phyloP scores from a whole-genome alignment of 306 rosid genomes.

The Cicer pinnatifidum region DNA sequence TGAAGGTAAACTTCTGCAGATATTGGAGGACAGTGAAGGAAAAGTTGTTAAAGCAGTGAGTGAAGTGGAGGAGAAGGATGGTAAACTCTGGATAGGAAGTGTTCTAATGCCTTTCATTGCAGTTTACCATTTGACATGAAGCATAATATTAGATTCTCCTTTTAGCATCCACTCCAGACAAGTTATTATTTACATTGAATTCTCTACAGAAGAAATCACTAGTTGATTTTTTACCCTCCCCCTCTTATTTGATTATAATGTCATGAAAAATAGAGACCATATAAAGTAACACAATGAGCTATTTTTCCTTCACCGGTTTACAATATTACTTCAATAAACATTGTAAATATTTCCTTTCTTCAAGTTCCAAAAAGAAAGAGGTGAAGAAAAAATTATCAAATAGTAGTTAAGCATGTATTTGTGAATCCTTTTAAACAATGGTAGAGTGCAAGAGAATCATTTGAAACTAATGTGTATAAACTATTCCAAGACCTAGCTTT shows the following conservation, averaged over 20 bases:
- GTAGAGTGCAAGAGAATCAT: too few species aligned
- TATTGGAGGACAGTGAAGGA: constrained; percentile 72
- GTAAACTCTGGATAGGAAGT: constrained; percentile 87
- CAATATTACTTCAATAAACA: neutral
- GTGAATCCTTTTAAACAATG: too few species aligned
- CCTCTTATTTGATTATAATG: neutral
- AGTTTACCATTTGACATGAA: constrained; percentile 62
- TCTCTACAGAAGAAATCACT: neutral
- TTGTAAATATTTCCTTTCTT: neutral
- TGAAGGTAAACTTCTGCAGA: constrained; percentile 69
- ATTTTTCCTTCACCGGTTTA: neutral
- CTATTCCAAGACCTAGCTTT: too few species aligned
- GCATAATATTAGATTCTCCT: neutral
- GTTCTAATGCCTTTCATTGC: constrained; percentile 78
- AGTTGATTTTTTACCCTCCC: neutral
- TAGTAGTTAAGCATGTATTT: too few species aligned
- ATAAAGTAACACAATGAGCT: neutral
- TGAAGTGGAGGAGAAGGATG: constrained; percentile 87
- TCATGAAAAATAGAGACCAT: neutral
- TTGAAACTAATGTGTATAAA: too few species aligned
- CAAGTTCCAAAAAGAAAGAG: too few species aligned
- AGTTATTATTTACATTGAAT: neutral
- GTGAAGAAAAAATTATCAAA: too few species aligned
- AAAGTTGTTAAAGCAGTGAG: constrained; percentile 75
- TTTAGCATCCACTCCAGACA: neutral